phyloP scores from a whole-genome alignment of 352 stramenopile species.

The Phytophthora foliorum region DNA sequence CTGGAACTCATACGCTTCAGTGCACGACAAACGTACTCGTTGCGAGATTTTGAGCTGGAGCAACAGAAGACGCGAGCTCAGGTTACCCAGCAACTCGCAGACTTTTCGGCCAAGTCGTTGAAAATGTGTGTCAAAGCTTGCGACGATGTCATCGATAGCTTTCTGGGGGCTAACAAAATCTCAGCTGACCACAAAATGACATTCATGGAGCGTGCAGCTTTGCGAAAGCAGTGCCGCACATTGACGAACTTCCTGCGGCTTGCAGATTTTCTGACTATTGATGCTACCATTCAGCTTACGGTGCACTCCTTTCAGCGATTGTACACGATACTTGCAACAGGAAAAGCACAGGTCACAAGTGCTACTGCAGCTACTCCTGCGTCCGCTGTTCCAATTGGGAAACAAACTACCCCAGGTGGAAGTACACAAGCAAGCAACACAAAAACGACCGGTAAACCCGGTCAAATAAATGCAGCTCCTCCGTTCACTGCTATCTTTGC shows the following conservation, averaged over 20 bases:
- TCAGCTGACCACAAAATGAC: conserved; percentile 95
- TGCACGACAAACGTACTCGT: conserved; percentile 75
- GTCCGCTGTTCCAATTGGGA: not conserved
- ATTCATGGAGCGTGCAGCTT: conserved; percentile 95
- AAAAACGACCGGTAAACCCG: conserved; percentile 28
- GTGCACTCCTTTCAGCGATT: conserved; percentile 79
- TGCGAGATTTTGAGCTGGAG: conserved; percentile 84
- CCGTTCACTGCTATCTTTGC: conserved; percentile 70
- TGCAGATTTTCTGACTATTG: conserved; percentile 93
- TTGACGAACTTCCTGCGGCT: conserved; percentile 94
- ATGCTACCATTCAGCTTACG: conserved; percentile 90
- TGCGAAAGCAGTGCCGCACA: conserved; percentile 93
- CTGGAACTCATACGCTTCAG: conserved; percentile 80
- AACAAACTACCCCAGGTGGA: not conserved
- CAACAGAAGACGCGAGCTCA: conserved; percentile 65
- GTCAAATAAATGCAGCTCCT: conserved; percentile 17
- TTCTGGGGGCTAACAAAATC: conserved; percentile 94
- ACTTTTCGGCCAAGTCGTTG: conserved; percentile 78
- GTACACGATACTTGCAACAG: conserved; percentile 59
- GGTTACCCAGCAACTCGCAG: conserved; percentile 64
- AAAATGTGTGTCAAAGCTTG: conserved; percentile 91
- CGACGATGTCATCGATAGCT: conserved; percentile 93
- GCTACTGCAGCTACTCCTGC: conserved; percentile 1
- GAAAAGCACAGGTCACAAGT: conserved; percentile 46
- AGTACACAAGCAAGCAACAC: not conserved